Evolutionary conservation across 2,329 filamentous ascomycete species (phyloP).

Genomic region (Rutstroemia sp.): DNA sequence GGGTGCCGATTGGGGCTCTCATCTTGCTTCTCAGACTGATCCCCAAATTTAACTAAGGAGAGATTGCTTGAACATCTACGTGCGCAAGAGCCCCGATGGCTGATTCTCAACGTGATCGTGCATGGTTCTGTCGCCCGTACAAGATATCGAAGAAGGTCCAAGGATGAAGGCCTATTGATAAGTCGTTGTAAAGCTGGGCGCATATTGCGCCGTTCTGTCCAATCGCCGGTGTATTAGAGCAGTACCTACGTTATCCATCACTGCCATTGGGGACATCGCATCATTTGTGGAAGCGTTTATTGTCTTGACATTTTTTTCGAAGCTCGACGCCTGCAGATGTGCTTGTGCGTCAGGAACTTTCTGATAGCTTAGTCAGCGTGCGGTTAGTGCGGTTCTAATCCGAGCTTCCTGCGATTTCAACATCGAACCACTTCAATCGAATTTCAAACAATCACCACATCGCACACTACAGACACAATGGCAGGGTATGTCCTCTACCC

Average conservation of each 20-base stretch:
- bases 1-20: background rate
- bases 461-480: slow-evolving; percentile 22
- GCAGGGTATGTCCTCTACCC: slow-evolving; percentile 25
- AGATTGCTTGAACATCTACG: too few species aligned
- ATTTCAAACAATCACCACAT: slow-evolving; percentile 1
- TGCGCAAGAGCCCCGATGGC: too few species aligned
- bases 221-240: background rate
- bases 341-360: background rate
- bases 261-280: background rate
- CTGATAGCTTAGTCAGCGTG: slow-evolving; percentile 16
- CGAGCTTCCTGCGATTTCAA: slow-evolving; percentile 10
- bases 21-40: too few species aligned
- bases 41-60: too few species aligned
- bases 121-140: slow-evolving; percentile 8
- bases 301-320: background rate
- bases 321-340: background rate
- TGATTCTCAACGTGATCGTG: background rate
- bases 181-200: slow-evolving; percentile 24
- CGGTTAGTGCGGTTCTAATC: slow-evolving; percentile 4
- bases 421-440: slow-evolving; percentile 8
- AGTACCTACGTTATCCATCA: slow-evolving; percentile 1
- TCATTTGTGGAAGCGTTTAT: background rate
- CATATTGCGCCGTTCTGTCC: slow-evolving; percentile 8
- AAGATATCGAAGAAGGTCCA: slow-evolving; percentile 21
- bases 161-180: slow-evolving; percentile 24